phyloP scores from a whole-genome alignment of 495 filamentous ascomycete species.

The Tricharina praecox region DNA sequence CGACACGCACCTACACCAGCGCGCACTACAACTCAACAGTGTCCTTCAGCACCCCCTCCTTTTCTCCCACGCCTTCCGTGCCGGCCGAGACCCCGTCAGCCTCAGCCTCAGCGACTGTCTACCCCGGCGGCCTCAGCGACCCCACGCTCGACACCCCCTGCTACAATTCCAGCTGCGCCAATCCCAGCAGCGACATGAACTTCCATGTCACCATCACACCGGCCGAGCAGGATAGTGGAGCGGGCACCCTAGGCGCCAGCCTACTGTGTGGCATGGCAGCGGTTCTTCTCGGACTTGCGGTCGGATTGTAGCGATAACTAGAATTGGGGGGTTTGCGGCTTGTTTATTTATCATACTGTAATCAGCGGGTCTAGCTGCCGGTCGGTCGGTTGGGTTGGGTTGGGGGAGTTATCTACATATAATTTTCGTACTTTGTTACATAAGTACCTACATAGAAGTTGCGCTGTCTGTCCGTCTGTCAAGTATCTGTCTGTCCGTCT shows the following conservation, averaged over 20 bases:
- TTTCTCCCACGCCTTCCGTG: background rate
- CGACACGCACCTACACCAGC: background rate
- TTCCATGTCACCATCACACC: slow-evolving; percentile 5
- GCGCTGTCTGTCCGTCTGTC: too few species aligned
- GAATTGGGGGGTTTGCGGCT: background rate
- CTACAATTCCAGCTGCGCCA: slow-evolving; percentile 7
- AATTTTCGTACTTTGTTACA: too few species aligned
- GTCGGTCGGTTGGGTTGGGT: too few species aligned
- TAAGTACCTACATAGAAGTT: too few species aligned
- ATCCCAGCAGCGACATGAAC: slow-evolving; percentile 10
- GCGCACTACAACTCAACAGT: background rate
- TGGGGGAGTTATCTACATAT: too few species aligned
- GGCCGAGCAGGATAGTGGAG: background rate
- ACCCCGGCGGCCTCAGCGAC: background rate
- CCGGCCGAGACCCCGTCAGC: background rate
- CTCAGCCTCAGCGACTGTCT: too few species aligned
- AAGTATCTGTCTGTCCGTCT: too few species aligned
- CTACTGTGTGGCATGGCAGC: background rate
- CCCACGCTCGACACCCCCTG: slow-evolving; percentile 6
- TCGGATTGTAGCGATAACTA: background rate
- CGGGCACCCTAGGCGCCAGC: background rate
- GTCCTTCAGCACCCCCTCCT: background rate
- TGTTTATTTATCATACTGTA: too few species aligned
- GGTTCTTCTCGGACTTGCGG: slow-evolving; percentile 2
- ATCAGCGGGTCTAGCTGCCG: too few species aligned